These are phyloP conservation scores for Rosellinia necatrix DNA, from an alignment of 2,329 filamentous ascomycete species.

Conservation along the genomic window DNA sequence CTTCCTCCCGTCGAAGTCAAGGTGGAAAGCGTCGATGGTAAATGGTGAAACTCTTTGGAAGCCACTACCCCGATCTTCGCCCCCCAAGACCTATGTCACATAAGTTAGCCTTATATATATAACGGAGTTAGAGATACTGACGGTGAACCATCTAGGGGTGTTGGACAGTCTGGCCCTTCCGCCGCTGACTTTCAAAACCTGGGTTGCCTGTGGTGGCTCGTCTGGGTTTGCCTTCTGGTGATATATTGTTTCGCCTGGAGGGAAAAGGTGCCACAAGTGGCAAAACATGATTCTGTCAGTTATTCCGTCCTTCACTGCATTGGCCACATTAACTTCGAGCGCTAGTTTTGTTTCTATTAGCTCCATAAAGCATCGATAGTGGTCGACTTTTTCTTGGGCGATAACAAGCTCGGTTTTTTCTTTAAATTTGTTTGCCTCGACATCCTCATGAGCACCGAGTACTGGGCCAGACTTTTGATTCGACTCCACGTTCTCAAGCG, in stretches of 20 bases:
- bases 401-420: conserved; percentile 8
- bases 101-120: background rate
- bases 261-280: conserved; percentile 22
- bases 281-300: conserved; percentile 16
- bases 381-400: conserved; percentile 9
- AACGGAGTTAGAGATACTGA: background rate
- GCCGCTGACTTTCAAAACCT: conserved; percentile 22
- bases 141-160: background rate
- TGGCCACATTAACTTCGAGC: conserved; percentile 14
- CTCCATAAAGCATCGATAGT: conserved; percentile 20
- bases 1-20: conserved; percentile 35
- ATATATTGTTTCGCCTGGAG: conserved; percentile 19
- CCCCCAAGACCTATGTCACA: background rate
- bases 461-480: background rate
- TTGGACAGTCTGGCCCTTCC: conserved; percentile 18
- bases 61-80: background rate
- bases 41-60: conserved; percentile 18
- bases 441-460: too few species aligned
- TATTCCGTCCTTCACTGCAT: conserved; percentile 6
- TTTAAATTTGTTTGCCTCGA: background rate
- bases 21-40: conserved; percentile 25
- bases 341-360: conserved; percentile 19
- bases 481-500: background rate
- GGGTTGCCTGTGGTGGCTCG: conserved; percentile 16
- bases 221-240: conserved; percentile 16